Percentiles rank a stretch among this genome's conserved stretches.
These are phyloP conservation scores for Harrya chromipes DNA, from an alignment of 768 basidiomycete genomes.

Conservation along the genomic window DNA sequence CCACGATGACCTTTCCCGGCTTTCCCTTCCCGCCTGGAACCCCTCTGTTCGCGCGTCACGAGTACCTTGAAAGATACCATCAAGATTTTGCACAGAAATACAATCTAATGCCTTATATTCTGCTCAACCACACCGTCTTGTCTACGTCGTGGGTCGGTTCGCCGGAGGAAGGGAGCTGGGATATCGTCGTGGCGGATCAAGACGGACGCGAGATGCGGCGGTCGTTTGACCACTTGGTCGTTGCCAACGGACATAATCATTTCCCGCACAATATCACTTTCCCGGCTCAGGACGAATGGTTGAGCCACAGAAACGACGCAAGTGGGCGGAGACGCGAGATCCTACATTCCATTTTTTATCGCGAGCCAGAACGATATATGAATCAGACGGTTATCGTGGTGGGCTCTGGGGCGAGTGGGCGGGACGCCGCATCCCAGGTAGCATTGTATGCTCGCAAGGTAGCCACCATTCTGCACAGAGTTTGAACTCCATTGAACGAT, in stretches of 20 bases:
- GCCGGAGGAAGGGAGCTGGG: conserved; percentile 40
- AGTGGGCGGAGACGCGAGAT: conserved; percentile 36
- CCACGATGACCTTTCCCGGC: conserved; percentile 55
- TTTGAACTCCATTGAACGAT: too few species aligned
- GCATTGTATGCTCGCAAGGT: conserved; percentile 41
- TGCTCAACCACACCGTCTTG: conserved; percentile 42
- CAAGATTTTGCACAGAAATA: conserved; percentile 37
- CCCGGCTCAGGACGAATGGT: conserved; percentile 49
- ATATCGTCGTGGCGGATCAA: conserved; percentile 33
- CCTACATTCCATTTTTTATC: conserved; percentile 53
- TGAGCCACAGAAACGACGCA: conserved; percentile 23
- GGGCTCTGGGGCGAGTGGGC: conserved; percentile 45
- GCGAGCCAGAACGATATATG: conserved; percentile 42
- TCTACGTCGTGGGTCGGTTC: conserved; percentile 44
- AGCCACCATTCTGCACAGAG: not conserved
- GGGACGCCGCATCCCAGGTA: conserved; percentile 46
- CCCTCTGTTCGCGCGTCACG: conserved; percentile 48
- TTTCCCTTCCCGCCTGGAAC: conserved; percentile 51
- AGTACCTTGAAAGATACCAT: conserved; percentile 47
- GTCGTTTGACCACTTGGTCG: conserved; percentile 52
- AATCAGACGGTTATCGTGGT: conserved; percentile 48
- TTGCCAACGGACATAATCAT: conserved; percentile 56
- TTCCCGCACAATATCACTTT: conserved; percentile 45
- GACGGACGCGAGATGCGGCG: conserved; percentile 19
- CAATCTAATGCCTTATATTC: conserved; percentile 39